phyloP scores from a whole-genome alignment of 2,329 filamentous ascomycete genomes.

The Colletotrichum sp. region DNA sequence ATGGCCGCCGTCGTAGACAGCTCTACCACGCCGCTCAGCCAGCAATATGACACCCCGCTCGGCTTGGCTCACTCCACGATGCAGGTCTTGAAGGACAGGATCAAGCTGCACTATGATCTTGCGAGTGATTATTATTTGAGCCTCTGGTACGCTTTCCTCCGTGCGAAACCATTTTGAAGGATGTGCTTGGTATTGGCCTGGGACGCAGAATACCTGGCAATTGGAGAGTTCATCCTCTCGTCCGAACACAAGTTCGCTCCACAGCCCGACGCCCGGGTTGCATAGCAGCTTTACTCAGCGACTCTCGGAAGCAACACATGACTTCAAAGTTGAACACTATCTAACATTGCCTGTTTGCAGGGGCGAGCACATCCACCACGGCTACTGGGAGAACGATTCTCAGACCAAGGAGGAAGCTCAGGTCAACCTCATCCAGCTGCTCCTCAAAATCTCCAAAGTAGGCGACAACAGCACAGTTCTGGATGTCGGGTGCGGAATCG shows the following conservation, averaged over 20 bases:
- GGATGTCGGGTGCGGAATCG: constrained; percentile 66
- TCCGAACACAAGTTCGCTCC: not conserved
- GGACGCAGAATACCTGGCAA: not conserved
- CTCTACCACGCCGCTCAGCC: constrained; percentile 41
- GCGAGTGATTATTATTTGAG: constrained; percentile 67
- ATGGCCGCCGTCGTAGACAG: constrained; percentile 12
- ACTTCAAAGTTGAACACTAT: not conserved
- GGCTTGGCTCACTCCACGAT: constrained; percentile 50
- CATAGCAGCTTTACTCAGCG: not conserved
- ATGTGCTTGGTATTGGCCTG: not conserved
- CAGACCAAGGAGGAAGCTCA: constrained; percentile 65
- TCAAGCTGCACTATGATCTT: constrained; percentile 66
- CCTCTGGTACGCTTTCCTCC: constrained; percentile 51
- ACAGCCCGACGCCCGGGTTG: not conserved
- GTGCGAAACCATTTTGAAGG: not conserved
- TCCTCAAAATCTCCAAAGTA: constrained; percentile 47
- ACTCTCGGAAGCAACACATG: not conserved
- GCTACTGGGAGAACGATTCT: constrained; percentile 57
- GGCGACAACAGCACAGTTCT: constrained; percentile 43
- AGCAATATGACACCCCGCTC: constrained; percentile 50
- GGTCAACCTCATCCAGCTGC: constrained; percentile 59
- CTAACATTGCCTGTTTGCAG: constrained; percentile 34
- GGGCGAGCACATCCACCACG: constrained; percentile 70
- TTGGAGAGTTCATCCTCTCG: not conserved
- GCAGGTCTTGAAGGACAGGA: constrained; percentile 60